These are phyloP conservation scores for Cotoneaster glaucophyllus DNA, from an alignment of 306 rosid species.

Conservation along the genomic window DNA sequence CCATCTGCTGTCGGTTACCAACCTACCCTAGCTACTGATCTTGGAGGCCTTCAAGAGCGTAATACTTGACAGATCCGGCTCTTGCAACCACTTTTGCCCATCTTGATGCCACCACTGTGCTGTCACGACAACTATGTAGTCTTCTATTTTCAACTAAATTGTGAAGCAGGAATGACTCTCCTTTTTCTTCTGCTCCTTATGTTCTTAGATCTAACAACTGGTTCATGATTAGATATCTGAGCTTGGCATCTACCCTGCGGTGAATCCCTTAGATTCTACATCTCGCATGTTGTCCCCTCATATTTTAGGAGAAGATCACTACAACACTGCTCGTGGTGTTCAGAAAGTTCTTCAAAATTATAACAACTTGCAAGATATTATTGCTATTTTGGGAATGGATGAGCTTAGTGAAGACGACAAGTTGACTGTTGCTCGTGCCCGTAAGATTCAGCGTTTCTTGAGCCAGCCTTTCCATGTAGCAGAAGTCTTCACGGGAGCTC, in stretches of 20 bases:
- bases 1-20: constrained; percentile 99
- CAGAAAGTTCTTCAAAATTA: constrained; percentile 90
- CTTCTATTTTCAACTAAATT: neutral
- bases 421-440: constrained; percentile 94
- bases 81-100: constrained; percentile 99
- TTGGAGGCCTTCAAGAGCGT: constrained; percentile 98
- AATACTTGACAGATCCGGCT: constrained; percentile 99
- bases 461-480: constrained; percentile 99
- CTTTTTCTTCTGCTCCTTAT: neutral
- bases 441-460: constrained; percentile 72
- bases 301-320: constrained; percentile 85
- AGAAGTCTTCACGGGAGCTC: constrained; percentile 96
- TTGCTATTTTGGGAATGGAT: constrained; percentile 99
- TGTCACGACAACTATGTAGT: constrained; percentile 68
- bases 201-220: neutral
- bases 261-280: constrained; percentile 88
- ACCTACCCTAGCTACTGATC: constrained; percentile 94
- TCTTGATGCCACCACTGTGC: constrained; percentile 98
- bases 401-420: constrained; percentile 99
- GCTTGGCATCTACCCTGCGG: constrained; percentile 98
- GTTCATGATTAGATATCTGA: constrained; percentile 59
- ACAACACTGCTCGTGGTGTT: constrained; percentile 93
- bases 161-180: neutral
- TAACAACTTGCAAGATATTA: constrained; percentile 97
- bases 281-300: constrained; percentile 99